phyloP scores from a whole-genome alignment of 108 stramenopile genomes.

The Pseudonitzschia delicatissima region DNA sequence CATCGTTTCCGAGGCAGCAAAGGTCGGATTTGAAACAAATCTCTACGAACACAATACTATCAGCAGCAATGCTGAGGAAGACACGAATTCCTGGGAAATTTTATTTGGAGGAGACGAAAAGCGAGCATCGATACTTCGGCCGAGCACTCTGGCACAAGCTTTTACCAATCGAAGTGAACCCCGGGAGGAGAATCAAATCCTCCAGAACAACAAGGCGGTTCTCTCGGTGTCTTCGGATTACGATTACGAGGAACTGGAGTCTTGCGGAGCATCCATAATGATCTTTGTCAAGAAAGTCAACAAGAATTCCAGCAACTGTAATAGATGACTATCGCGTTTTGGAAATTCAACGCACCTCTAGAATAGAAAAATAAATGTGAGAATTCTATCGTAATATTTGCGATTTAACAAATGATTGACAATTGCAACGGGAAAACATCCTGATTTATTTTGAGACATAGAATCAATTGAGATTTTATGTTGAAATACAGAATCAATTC shows the following conservation, averaged over 20 bases:
- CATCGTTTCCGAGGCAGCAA: background rate
- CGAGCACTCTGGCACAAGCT: background rate
- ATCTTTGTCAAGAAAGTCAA: background rate
- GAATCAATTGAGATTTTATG: no score
- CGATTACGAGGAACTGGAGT: background rate
- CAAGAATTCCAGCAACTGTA: no score
- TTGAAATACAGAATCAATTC: no score
- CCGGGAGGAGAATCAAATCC: background rate
- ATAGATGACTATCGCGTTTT: no score
- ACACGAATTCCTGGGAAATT: no score
- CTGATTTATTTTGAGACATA: no score
- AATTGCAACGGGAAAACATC: no score
- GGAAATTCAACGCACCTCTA: no score
- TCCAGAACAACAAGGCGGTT: no score
- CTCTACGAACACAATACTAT: background rate
- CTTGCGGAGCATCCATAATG: slow-evolving; percentile 5
- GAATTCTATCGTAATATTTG: no score
- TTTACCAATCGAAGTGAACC: background rate
- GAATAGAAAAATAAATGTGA: no score
- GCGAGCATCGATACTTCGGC: background rate
- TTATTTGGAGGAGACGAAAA: background rate
- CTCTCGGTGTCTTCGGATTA: background rate
- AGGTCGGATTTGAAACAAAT: background rate
- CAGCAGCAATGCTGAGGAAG: background rate
- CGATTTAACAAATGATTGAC: no score